Evolutionary conservation across 2,329 filamentous ascomycete species (phyloP).

Genomic region (Apiospora kogelbergensis): DNA sequence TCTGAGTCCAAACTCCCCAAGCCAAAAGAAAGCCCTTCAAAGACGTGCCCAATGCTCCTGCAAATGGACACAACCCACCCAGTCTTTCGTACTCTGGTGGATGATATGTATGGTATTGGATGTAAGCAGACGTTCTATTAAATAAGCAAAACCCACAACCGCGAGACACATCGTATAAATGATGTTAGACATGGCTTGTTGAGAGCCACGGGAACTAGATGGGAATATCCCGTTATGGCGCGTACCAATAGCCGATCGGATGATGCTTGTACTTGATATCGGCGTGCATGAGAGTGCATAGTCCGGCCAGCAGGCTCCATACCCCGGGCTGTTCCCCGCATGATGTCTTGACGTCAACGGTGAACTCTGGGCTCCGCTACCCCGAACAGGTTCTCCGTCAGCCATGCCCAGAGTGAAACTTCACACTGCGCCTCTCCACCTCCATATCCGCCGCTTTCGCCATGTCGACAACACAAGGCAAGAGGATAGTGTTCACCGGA

Average conservation of each 20-base stretch:
- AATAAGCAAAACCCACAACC: too few relatives aligned
- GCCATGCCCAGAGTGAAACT: neutral
- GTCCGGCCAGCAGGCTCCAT: neutral
- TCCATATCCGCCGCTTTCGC: neutral
- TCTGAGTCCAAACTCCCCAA: too few relatives aligned
- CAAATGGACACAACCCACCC: too few relatives aligned
- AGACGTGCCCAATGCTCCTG: neutral
- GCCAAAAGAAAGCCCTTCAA: neutral
- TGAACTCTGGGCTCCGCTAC: neutral
- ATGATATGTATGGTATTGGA: too few relatives aligned
- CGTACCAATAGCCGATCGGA: neutral
- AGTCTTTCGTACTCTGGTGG: too few relatives aligned
- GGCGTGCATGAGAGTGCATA: neutral
- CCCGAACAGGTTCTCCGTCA: neutral
- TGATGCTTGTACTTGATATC: neutral
- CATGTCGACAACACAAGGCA: slow-evolving; percentile 15
- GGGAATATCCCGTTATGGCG: neutral
- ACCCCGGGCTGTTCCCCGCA: neutral
- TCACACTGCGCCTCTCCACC: neutral
- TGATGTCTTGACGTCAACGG: neutral
- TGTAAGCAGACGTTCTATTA: too few relatives aligned
- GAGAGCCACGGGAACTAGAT: too few relatives aligned
- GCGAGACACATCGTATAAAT: too few relatives aligned
- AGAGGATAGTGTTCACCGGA: slow-evolving; percentile 34
- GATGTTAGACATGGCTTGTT: too few relatives aligned